Conservation (phyloP, 1,284 basidiomycete species). For the Ceratobasidium papillatum region DNA sequence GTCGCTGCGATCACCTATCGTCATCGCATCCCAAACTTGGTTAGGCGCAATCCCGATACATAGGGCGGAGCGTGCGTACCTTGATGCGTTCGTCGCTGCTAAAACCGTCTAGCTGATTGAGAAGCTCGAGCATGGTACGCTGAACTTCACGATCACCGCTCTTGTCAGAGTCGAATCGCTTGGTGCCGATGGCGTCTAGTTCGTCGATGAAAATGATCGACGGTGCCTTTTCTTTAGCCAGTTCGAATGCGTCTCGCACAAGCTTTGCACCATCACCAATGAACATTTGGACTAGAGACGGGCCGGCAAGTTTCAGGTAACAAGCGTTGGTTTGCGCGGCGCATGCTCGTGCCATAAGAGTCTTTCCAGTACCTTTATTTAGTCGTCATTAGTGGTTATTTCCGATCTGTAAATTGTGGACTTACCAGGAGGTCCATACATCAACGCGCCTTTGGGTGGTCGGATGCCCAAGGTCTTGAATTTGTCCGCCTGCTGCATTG, state of each 20-base stretch:
- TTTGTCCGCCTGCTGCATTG: slow-evolving; percentile 83
- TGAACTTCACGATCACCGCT: slow-evolving; percentile 83
- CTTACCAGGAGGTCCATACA: slow-evolving; percentile 81
- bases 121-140: slow-evolving; percentile 79
- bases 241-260: slow-evolving; percentile 78
- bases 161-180: slow-evolving; percentile 82
- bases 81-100: slow-evolving; percentile 97
- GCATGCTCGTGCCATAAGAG: slow-evolving; percentile 78
- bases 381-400: neutral
- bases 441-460: slow-evolving; percentile 79
- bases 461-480: slow-evolving; percentile 85
- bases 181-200: slow-evolving; percentile 81
- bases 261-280: slow-evolving; percentile 85
- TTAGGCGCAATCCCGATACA: slow-evolving; percentile 14
- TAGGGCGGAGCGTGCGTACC: slow-evolving; percentile 58
- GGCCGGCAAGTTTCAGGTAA: slow-evolving; percentile 81
- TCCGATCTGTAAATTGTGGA: neutral
- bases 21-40: slow-evolving; percentile 11
- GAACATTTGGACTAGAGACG: slow-evolving; percentile 84
- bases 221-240: slow-evolving; percentile 80
- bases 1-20: slow-evolving; percentile 95
- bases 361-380: slow-evolving; percentile 74
- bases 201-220: slow-evolving; percentile 87
- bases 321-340: slow-evolving; percentile 84
- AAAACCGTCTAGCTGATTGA: slow-evolving; percentile 82